phyloP scores from a whole-genome alignment of 148 eudicot species.

The Rhododendron mucronatum region DNA sequence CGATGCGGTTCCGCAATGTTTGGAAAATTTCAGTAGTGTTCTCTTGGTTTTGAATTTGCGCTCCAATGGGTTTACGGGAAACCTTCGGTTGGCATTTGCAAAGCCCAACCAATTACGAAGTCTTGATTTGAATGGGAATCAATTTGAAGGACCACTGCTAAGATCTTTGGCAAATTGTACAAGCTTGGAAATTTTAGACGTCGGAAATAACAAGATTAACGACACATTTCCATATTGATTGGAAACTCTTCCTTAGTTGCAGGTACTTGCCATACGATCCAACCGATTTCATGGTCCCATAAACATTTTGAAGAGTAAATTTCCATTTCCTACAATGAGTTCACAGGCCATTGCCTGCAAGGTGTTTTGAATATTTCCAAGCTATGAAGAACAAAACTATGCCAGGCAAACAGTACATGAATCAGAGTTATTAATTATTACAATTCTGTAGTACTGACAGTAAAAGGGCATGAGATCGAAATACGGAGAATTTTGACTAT shows the following conservation, averaged over 20 bases:
- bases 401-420: neutral
- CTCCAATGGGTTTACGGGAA: conserved; percentile 9
- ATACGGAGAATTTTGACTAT: neutral
- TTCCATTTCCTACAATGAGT: conserved; percentile 21
- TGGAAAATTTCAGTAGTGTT: neutral
- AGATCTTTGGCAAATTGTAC: conserved; percentile 7
- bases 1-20: neutral
- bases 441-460: neutral
- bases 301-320: too few relatives aligned
- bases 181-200: conserved; percentile 27
- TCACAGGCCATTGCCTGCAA: conserved; percentile 10
- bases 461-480: neutral
- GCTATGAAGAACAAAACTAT: conserved; percentile 12
- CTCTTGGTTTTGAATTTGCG: conserved; percentile 13
- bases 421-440: neutral
- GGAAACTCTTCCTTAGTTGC: too few relatives aligned
- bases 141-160: conserved; percentile 15
- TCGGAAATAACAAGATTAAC: conserved; percentile 33
- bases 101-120: neutral
- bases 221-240: conserved; percentile 26
- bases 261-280: too few relatives aligned
- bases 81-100: conserved; percentile 1
- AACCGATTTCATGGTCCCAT: too few relatives aligned
- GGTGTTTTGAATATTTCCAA: neutral
- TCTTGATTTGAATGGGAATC: conserved; percentile 12